phyloP scores from a whole-genome alignment of 768 basidiomycete genomes.

The Polyporus arcularius region DNA sequence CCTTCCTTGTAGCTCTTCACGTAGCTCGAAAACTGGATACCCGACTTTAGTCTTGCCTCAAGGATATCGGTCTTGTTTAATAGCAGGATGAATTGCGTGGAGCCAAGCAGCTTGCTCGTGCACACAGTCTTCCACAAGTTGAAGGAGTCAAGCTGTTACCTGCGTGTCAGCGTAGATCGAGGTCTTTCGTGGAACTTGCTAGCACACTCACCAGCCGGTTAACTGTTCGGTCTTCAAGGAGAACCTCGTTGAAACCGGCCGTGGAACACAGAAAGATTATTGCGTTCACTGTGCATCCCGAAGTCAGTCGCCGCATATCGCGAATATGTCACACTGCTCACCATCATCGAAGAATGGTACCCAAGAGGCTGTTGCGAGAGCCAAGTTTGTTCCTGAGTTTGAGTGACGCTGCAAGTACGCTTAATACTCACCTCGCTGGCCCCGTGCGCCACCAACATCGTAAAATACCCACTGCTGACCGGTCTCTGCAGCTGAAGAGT shows the following conservation, averaged over 20 bases:
- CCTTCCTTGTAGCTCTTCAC: constrained; percentile 55
- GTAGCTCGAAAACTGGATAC: constrained; percentile 53
- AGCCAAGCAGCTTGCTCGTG: constrained; percentile 53
- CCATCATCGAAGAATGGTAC: constrained; percentile 71
- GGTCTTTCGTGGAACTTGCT: neutral
- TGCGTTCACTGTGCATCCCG: constrained; percentile 47
- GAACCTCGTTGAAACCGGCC: constrained; percentile 63
- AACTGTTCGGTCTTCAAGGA: constrained; percentile 56
- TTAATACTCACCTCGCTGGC: constrained; percentile 49
- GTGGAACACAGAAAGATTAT: constrained; percentile 70
- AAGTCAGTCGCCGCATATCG: neutral
- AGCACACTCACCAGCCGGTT: constrained; percentile 55
- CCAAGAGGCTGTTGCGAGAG: constrained; percentile 51
- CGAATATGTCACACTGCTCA: constrained; percentile 26
- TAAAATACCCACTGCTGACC: constrained; percentile 62
- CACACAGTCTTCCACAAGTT: constrained; percentile 62
- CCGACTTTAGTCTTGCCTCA: constrained; percentile 49
- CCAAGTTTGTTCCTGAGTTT: neutral
- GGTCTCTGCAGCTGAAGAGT: constrained; percentile 18
- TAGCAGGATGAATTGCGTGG: constrained; percentile 59
- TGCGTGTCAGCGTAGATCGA: neutral
- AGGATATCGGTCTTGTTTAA: constrained; percentile 67
- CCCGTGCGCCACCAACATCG: constrained; percentile 64
- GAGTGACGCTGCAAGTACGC: neutral
- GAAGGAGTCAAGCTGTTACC: constrained; percentile 52